A percentile compares a stretch with the other conserved stretches of the same genome.
These are phyloP conservation scores for Phytopythium helicoides DNA, from an alignment of 352 stramenopile species.

Conservation along the genomic window DNA sequence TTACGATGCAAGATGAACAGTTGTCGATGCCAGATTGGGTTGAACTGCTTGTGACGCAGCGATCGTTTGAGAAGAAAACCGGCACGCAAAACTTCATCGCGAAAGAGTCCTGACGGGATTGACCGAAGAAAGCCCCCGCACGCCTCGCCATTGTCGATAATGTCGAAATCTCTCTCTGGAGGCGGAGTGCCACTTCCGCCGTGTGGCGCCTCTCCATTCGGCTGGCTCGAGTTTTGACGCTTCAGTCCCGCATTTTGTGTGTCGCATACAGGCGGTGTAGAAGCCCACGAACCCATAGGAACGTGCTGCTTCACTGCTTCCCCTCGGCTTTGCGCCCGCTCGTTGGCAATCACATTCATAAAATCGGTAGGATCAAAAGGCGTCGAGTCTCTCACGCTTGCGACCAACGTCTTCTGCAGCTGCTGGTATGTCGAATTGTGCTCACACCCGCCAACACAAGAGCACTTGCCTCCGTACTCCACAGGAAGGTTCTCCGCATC, in stretches of 20 bases:
- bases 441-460: conserved; percentile 63
- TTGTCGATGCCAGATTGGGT: conserved; percentile 72
- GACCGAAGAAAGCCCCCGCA: conserved; percentile 29
- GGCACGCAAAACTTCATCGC: conserved; percentile 64
- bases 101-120: conserved; percentile 42
- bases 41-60: conserved; percentile 84
- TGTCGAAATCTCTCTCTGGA: not conserved
- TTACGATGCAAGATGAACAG: conserved; percentile 73
- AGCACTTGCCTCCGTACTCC: conserved; percentile 70
- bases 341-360: conserved; percentile 12
- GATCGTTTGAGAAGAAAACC: conserved; percentile 86
- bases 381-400: conserved; percentile 47
- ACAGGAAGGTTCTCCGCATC: conserved; percentile 60
- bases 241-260: conserved; percentile 6
- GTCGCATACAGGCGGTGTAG: conserved; percentile 3
- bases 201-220: not conserved
- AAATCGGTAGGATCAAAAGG: conserved; percentile 42
- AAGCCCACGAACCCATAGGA: not conserved
- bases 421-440: conserved; percentile 64
- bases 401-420: conserved; percentile 49
- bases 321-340: conserved; percentile 10
- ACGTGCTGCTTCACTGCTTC: not conserved
- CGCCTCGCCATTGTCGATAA: conserved; percentile 5
- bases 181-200: not conserved
- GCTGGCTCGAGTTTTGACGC: conserved; percentile 15